A percentile compares a stretch with the other conserved stretches of the same genome.
phyloP scores from a whole-genome alignment of 2,329 filamentous ascomycete species.

The Talaromyces sp. region DNA sequence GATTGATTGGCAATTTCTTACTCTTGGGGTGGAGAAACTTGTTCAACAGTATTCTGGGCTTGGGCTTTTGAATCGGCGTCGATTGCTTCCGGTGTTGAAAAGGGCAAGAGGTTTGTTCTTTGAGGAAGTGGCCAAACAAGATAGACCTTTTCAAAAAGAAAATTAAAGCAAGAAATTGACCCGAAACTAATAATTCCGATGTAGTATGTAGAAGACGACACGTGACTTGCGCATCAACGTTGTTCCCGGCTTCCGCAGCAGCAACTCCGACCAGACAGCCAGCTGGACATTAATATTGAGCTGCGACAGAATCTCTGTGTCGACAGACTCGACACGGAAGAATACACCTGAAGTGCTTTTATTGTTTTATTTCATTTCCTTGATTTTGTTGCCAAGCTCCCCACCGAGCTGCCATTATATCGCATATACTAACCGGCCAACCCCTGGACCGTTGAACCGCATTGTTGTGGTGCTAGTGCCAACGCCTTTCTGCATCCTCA shows the following conservation, averaged over 20 bases:
- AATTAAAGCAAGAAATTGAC: too few relatives aligned
- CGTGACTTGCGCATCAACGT: not conserved
- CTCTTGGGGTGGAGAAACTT: constrained; percentile 6
- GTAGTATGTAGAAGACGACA: not conserved
- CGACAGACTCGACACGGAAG: not conserved
- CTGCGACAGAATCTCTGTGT: not conserved
- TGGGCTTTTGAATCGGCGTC: constrained; percentile 6
- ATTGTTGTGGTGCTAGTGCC: not conserved
- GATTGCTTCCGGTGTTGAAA: constrained; percentile 3
- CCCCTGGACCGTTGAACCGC: not conserved
- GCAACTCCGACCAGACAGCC: not conserved
- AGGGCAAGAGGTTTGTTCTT: not conserved
- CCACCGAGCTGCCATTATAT: not conserved
- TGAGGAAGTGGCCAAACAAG: not conserved
- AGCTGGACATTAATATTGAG: not conserved
- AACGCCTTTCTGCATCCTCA: not conserved
- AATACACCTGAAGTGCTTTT: not conserved
- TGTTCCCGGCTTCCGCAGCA: not conserved
- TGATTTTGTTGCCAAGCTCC: too few relatives aligned
- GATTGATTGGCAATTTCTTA: constrained; percentile 7
- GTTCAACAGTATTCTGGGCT: not conserved
- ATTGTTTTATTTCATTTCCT: not conserved
- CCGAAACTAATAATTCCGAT: too few relatives aligned
- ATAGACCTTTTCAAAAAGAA: not conserved
- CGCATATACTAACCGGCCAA: not conserved